Evolutionary conservation across 2,329 filamentous ascomycete genomes (phyloP).

Genomic region (Aspergillus versicolor): DNA sequence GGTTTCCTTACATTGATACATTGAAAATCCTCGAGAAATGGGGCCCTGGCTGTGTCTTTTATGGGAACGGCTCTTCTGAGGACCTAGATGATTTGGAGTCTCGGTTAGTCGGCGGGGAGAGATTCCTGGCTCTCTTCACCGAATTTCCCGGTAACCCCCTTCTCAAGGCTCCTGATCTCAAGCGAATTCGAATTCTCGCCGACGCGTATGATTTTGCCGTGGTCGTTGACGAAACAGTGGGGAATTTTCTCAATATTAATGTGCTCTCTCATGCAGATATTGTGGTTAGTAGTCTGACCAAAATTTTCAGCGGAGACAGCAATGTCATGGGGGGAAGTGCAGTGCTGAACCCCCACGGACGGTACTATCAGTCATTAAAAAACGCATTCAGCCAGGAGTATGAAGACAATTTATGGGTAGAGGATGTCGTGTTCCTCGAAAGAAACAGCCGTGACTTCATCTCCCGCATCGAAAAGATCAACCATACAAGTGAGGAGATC

Average conservation of each 20-base stretch:
- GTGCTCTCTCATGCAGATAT: constrained; percentile 86
- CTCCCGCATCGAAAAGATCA: constrained; percentile 77
- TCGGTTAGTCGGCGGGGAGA: constrained; percentile 69
- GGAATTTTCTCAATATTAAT: constrained; percentile 94
- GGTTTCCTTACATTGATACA: constrained; percentile 97
- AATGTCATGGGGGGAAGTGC: constrained; percentile 93
- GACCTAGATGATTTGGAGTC: constrained; percentile 83
- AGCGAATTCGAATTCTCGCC: constrained; percentile 75
- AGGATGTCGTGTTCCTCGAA: constrained; percentile 93
- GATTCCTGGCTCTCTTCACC: constrained; percentile 81
- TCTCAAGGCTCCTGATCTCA: constrained; percentile 78
- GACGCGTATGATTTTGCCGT: constrained; percentile 84
- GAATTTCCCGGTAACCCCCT: constrained; percentile 95
- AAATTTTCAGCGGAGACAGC: constrained; percentile 95
- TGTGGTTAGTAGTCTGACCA: constrained; percentile 91
- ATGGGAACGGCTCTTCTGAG: constrained; percentile 72
- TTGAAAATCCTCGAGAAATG: constrained; percentile 95
- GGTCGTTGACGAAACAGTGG: constrained; percentile 93
- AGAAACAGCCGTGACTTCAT: constrained; percentile 93
- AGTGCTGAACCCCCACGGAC: constrained; percentile 65
- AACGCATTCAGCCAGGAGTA: constrained; percentile 63
- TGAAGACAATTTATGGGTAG: constrained; percentile 90
- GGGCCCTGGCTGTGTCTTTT: constrained; percentile 84
- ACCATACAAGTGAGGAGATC: constrained; percentile 79
- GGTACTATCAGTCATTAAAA: constrained; percentile 70